These are phyloP conservation scores for Podaxis sp. DNA, from an alignment of 768 basidiomycete species.

Conservation along the genomic window DNA sequence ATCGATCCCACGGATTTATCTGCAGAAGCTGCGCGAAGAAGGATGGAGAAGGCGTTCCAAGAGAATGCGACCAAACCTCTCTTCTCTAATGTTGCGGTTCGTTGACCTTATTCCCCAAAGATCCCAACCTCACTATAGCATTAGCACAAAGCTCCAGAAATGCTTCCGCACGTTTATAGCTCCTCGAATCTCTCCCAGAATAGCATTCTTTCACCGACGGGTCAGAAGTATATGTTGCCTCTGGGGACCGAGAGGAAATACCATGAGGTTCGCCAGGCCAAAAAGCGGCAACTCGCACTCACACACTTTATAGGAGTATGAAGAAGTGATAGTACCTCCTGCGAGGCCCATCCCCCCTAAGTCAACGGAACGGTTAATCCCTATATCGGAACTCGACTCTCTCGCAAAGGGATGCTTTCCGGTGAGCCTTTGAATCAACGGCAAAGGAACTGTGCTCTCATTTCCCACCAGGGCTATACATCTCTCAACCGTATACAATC, in stretches of 20 bases:
- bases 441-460: not conserved
- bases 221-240: constrained; percentile 78
- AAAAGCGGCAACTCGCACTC: not conserved
- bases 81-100: constrained; percentile 47
- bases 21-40: constrained; percentile 42
- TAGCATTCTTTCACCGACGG: constrained; percentile 64
- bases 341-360: constrained; percentile 73
- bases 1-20: not conserved
- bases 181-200: constrained; percentile 62
- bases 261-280: constrained; percentile 49
- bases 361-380: constrained; percentile 63
- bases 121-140: constrained; percentile 18
- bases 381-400: constrained; percentile 68
- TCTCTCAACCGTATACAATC: constrained; percentile 93
- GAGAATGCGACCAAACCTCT: constrained; percentile 64
- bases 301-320: constrained; percentile 56
- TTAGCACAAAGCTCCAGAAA: constrained; percentile 47
- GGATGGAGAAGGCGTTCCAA: constrained; percentile 57
- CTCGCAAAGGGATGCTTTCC: constrained; percentile 82
- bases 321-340: constrained; percentile 90
- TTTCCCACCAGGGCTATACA: constrained; percentile 63
- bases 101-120: not conserved
- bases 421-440: constrained; percentile 35
- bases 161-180: constrained; percentile 82
- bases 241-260: constrained; percentile 69